Evolutionary conservation across 192 early-diverging fungal species (phyloP), one percentile per base, ranked within the genome.

Genomic region (Chytriomyces sp.): DNA sequence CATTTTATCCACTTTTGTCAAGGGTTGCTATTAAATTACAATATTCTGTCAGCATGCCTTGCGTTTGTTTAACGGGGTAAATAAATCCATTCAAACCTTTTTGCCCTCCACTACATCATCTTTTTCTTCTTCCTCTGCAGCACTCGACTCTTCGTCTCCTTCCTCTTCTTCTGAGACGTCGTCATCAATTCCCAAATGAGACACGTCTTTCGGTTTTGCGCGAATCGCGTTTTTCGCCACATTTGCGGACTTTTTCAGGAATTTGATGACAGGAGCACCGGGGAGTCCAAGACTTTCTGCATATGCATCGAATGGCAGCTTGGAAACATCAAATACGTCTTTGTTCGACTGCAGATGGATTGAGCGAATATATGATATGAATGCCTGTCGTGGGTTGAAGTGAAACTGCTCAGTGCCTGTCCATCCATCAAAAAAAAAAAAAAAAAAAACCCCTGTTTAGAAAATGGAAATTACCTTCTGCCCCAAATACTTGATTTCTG

Each of bases 401-500:
- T 64, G n/a, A 64, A 64, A 64, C n/a, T 59, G 57, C 35, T 23
- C 50, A 13, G 26, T 77, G 16, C 50, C 23, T 28, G 11, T 45
- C 23, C 65, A 43, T 28, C 13, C 35, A 53, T 5, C 2, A 45
- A 69, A 63, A 80, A 20, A 50, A 62, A 48, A 76, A 49, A 16
- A 53, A 13, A 65, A 9, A 4, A 11, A 10, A 13, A 3, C 48
- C 28, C 47, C 26, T 46, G 47, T 35, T 35, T 35, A 35, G 35
- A 35, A 35, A 35, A 35, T 35, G 35, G 35, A 35, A 35, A 35
- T 45, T 78, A 91, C 89, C 82, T 97, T 96, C 84, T 99, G 97
- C 28, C 91, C 96, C 28, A 99, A 86, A 80, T 99, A 97, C 85
- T 98, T 98, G 71, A 97, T 92, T 77, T 98, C 96, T 2, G 97